phyloP scores from a whole-genome alignment of 2,329 filamentous ascomycete genomes.

The Pseudogymnoascus sp. region DNA sequence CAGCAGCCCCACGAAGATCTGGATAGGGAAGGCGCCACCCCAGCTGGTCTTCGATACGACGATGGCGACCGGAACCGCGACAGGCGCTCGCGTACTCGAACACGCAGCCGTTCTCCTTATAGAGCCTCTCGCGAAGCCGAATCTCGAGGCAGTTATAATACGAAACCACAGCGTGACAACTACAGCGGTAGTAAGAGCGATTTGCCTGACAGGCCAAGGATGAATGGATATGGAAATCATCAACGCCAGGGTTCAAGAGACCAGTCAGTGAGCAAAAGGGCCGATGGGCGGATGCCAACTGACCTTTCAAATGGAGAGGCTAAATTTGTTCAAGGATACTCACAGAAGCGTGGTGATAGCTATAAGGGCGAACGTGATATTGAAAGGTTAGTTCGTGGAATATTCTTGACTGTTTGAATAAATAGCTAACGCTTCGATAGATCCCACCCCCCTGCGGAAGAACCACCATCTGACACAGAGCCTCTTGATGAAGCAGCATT shows the following conservation, averaged over 20 bases:
- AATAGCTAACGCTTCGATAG: constrained; percentile 5
- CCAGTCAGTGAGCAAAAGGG: constrained; percentile 58
- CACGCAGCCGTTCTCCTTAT: constrained; percentile 42
- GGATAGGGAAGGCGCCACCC: constrained; percentile 35
- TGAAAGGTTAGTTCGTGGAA: constrained; percentile 13
- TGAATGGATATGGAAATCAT: constrained; percentile 34
- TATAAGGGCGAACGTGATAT: constrained; percentile 11
- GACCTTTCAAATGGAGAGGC: constrained; percentile 54
- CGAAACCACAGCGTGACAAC: neutral
- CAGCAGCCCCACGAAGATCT: constrained; percentile 50
- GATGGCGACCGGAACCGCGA: constrained; percentile 44
- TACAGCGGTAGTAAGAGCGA: neutral
- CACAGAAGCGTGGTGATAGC: constrained; percentile 40
- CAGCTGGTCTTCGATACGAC: constrained; percentile 36
- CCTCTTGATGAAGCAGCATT: constrained; percentile 73
- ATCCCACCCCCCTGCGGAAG: constrained; percentile 33
- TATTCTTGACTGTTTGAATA: constrained; percentile 2
- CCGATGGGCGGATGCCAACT: constrained; percentile 51
- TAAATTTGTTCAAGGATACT: constrained; percentile 60
- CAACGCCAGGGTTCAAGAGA: constrained; percentile 45
- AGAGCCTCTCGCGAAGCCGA: constrained; percentile 28
- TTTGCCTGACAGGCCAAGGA: constrained; percentile 16
- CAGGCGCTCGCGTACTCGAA: constrained; percentile 51
- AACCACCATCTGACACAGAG: constrained; percentile 42
- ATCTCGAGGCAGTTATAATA: constrained; percentile 23